Percentiles rank a stretch among this genome's conserved stretches.
Evolutionary conservation across 805 yeast genomes (phyloP).

Genomic region (Sporopachydermia quercuum): DNA sequence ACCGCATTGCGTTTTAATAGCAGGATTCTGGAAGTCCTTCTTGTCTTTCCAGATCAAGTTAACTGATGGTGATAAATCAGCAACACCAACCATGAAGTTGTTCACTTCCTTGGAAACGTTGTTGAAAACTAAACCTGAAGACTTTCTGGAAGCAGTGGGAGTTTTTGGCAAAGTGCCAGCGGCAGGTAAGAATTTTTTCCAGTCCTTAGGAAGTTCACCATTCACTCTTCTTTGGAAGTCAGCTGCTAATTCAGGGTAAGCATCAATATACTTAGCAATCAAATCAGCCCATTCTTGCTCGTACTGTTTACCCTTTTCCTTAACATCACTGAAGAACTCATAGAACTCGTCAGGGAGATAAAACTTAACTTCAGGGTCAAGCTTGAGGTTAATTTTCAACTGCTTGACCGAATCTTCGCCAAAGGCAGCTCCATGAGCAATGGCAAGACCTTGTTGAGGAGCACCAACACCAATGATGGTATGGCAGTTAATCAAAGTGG

Average conservation of each 20-base stretch:
- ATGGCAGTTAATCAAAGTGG: constrained; percentile 22
- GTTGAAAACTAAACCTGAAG: constrained; percentile 18
- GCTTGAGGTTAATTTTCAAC: constrained; percentile 9
- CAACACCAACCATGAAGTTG: constrained; percentile 21
- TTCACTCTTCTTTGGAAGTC: constrained; percentile 16
- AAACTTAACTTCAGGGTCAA: constrained; percentile 13
- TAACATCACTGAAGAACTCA: constrained; percentile 16
- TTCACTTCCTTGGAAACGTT: constrained; percentile 16
- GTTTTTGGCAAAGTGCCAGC: constrained; percentile 5
- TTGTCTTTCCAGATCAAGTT: constrained; percentile 18
- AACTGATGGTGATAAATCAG: constrained; percentile 22
- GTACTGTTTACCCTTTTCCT: constrained; percentile 13
- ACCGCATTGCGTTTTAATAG: constrained; percentile 13
- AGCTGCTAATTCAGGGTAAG: constrained; percentile 17
- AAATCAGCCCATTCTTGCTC: constrained; percentile 15
- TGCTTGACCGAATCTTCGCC: constrained; percentile 16
- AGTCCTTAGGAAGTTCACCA: constrained; percentile 17
- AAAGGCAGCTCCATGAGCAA: constrained; percentile 24
- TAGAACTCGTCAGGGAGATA: constrained; percentile 17
- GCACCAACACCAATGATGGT: constrained; percentile 24
- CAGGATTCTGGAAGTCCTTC: constrained; percentile 20
- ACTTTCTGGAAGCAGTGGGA: constrained; percentile 17
- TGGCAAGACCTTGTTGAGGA: constrained; percentile 16
- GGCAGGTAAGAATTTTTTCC: constrained; percentile 15
- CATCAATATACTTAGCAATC: constrained; percentile 11